These are phyloP conservation scores for Achaetomiella virescens DNA, from an alignment of 495 filamentous ascomycete genomes.

Conservation along the genomic window DNA sequence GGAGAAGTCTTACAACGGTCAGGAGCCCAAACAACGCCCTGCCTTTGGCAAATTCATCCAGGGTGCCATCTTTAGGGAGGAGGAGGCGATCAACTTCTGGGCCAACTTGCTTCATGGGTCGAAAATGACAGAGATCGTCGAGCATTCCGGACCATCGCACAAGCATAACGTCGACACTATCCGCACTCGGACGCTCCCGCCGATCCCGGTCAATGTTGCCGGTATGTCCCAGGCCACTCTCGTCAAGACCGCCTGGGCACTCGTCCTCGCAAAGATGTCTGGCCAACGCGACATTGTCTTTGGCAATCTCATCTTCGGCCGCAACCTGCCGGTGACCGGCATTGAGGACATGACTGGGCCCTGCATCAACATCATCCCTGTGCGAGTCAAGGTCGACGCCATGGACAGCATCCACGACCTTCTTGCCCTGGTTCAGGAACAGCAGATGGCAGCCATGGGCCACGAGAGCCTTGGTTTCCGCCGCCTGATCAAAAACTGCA, in stretches of 20 bases:
- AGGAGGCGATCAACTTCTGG: constrained; percentile 27
- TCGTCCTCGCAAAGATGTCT: constrained; percentile 47
- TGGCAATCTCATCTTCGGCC: constrained; percentile 37
- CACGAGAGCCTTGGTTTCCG: constrained; percentile 28
- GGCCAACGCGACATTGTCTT: constrained; percentile 45
- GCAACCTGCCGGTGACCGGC: constrained; percentile 33
- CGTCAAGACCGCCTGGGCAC: constrained; percentile 53
- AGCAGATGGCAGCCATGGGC: constrained; percentile 26
- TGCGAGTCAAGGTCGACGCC: constrained; percentile 35
- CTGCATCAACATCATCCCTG: constrained; percentile 51
- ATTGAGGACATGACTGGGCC: constrained; percentile 46
- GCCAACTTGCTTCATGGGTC: constrained; percentile 25
- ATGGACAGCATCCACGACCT: constrained; percentile 34
- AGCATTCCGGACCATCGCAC: constrained; percentile 24
- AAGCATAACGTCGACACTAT: constrained; percentile 22
- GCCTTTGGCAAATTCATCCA: constrained; percentile 11
- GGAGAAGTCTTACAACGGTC: constrained; percentile 9
- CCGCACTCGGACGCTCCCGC: constrained; percentile 23
- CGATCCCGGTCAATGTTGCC: constrained; percentile 18
- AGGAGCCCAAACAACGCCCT: not conserved
- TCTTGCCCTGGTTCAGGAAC: constrained; percentile 25
- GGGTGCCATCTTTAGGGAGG: constrained; percentile 1
- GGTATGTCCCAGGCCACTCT: constrained; percentile 48
- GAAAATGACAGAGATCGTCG: constrained; percentile 29
- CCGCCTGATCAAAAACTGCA: constrained; percentile 31